Percentiles rank a stretch among this genome's conserved stretches.
Conservation (phyloP, 306 rosid species). For the Abrus precatorius region DNA sequence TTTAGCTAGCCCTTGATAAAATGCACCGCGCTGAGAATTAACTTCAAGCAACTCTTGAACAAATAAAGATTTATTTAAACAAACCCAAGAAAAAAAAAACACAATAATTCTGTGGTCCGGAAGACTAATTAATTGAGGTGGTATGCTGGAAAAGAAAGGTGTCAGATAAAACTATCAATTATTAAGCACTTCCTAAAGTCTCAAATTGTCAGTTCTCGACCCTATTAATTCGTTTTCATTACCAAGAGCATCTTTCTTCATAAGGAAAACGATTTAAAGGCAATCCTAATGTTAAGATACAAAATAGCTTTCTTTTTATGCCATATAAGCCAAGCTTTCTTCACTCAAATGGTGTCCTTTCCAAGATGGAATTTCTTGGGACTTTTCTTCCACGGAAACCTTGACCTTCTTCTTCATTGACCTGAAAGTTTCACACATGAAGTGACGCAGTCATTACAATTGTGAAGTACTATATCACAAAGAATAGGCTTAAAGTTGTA, state of each 20-base stretch:
- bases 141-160: conserved; percentile 13
- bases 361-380: conserved; percentile 57
- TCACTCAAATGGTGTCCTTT: conserved; percentile 61
- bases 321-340: conserved; percentile 21
- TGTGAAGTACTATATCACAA: conserved; percentile 36
- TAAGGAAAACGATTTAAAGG: conserved; percentile 47
- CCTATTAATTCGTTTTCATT: conserved; percentile 55
- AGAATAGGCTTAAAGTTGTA: conserved; percentile 32
- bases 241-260: conserved; percentile 60
- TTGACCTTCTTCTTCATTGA: conserved; percentile 61
- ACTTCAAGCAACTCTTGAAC: conserved; percentile 11
- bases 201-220: conserved; percentile 41
- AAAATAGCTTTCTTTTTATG: conserved; percentile 48
- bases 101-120: conserved; percentile 26
- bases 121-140: conserved; percentile 12
- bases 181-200: conserved; percentile 47
- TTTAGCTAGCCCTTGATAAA: not conserved
- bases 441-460: conserved; percentile 48
- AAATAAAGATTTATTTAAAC: conserved; percentile 10
- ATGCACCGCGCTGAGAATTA: not conserved
- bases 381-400: conserved; percentile 59
- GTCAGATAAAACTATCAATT: conserved; percentile 35
- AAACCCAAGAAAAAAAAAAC: not conserved
- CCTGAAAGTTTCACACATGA: conserved; percentile 56
- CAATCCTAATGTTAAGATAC: conserved; percentile 45